Base-by-base conservation (phyloP, 139 green algal genomes). In the Picochlorum sp. region DNA sequence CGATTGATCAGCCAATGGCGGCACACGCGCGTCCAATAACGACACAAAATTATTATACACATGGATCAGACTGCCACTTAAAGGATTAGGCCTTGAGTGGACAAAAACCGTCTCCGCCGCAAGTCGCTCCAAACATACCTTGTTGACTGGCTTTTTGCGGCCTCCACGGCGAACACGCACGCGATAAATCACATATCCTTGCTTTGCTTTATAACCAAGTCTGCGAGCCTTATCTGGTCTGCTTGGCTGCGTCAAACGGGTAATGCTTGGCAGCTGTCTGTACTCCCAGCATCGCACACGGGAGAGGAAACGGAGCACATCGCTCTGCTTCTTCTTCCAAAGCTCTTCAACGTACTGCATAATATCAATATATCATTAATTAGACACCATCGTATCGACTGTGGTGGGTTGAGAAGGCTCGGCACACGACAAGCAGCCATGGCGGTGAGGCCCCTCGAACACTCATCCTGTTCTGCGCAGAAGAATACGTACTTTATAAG, bases 211-310 rank as follows among this genome's bases (percentile, higher is more conserved):
- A 90, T 92, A 99, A 45, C 94, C 94, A 70, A 99, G 64, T 67
- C 86, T 83, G 58, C 92, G 85, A 15, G 94, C 94, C 87, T 99
- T 99, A 81, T 99, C 94, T 23, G 94, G 88, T 47, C 94, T 82
- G 20, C 84, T 89, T 20, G 94, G 94, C 34, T 83, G 71, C 32
- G 71, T 87, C 76, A 97, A 67, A 63, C 94, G 87, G 41, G 90
- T 74, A 62, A 98, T 90, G 63, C 79, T 77, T 49, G 90, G 89
- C 74, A 96, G 71, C 85, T 99, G 94, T 44, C 94, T 83, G 85
- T 89, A 98, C 86, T 99, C 94, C 94, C 94, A 99, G 85, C 90
- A 98, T 9, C 94, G 83, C n/a, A 99, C 86, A 65, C 94, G 90
- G 61, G 97, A 88, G 63, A 99, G 78, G 81, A 97, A 99, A 67